Evolutionary conservation across 306 rosid genomes (phyloP).

Genomic region (Hippophae gyantsensis): DNA sequence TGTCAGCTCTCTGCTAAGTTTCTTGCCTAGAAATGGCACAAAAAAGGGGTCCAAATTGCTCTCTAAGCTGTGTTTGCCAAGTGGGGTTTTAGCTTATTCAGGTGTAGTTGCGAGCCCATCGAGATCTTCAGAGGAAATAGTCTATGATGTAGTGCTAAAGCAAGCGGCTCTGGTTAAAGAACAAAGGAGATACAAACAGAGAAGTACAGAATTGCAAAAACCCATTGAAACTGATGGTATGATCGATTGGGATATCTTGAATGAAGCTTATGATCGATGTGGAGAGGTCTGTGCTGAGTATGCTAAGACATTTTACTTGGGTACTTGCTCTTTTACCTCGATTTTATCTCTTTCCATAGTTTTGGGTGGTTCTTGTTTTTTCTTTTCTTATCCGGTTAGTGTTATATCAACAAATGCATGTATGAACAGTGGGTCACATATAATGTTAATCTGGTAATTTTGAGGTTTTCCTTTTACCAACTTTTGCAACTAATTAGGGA

Average conservation of each 20-base stretch:
- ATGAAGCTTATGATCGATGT: slow-evolving; percentile 72
- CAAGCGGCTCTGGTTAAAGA: slow-evolving; percentile 76
- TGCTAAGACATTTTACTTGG: slow-evolving; percentile 89
- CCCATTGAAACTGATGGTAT: slow-evolving; percentile 28
- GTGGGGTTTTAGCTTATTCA: slow-evolving; percentile 36
- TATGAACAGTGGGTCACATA: too few species aligned
- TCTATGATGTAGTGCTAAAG: slow-evolving; percentile 78
- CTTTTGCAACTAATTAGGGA: too few species aligned
- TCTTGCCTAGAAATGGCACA: slow-evolving; percentile 24
- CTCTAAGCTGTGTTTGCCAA: slow-evolving; percentile 33
- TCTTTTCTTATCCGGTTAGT: slow-evolving; percentile 10
- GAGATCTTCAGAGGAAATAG: slow-evolving; percentile 77
- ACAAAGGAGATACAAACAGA: slow-evolving; percentile 20
- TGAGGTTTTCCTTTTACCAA: too few species aligned
- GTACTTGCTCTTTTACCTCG: slow-evolving; percentile 22
- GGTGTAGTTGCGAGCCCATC: slow-evolving; percentile 46
- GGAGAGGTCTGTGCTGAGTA: slow-evolving; percentile 94
- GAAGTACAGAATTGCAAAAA: slow-evolving; percentile 23
- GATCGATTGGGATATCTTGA: slow-evolving; percentile 46
- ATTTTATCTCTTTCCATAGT: background rate
- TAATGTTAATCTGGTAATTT: too few species aligned
- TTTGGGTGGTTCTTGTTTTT: slow-evolving; percentile 1
- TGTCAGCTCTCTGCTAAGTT: slow-evolving; percentile 30
- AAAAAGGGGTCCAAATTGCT: slow-evolving; percentile 31
- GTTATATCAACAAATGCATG: background rate